Percentiles rank a stretch among this genome's conserved stretches.
phyloP scores from a whole-genome alignment of 2,329 filamentous ascomycete species.

The Beauveria pseudobassiana region DNA sequence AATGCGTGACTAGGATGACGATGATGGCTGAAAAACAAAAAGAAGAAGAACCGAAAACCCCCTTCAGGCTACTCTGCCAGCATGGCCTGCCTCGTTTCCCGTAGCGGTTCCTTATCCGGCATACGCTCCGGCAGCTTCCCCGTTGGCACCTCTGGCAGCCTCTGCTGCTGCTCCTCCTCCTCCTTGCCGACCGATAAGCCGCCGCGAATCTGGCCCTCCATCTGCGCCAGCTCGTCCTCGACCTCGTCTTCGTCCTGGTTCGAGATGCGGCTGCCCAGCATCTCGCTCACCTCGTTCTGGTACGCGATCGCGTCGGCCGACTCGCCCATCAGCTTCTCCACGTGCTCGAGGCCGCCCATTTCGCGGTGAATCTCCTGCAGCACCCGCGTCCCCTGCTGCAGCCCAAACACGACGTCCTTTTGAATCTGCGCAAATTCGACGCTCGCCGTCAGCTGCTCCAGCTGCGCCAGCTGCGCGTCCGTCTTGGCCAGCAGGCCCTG shows the following conservation, averaged over 20 bases:
- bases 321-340: slow-evolving; percentile 93
- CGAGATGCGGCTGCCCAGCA: slow-evolving; percentile 81
- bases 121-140: slow-evolving; percentile 25
- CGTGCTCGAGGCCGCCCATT: slow-evolving; percentile 89
- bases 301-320: slow-evolving; percentile 85
- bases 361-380: slow-evolving; percentile 87
- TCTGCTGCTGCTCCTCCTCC: not conserved
- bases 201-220: slow-evolving; percentile 46
- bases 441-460: slow-evolving; percentile 79
- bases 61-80: slow-evolving; percentile 24
- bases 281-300: slow-evolving; percentile 89
- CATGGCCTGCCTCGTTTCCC: slow-evolving; percentile 32
- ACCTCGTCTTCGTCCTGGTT: slow-evolving; percentile 97
- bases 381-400: slow-evolving; percentile 86
- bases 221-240: slow-evolving; percentile 82
- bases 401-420: slow-evolving; percentile 87
- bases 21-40: not conserved
- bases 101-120: slow-evolving; percentile 16
- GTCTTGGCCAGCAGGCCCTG: slow-evolving; percentile 83
- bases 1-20: not conserved
- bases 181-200: not conserved
- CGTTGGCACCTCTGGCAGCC: slow-evolving; percentile 24
- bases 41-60: not conserved
- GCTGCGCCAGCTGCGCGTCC: slow-evolving; percentile 85
- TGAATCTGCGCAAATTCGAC: slow-evolving; percentile 96